Evolutionary conservation across 371 early-diverging fungal genomes (phyloP), one percentile per base, ranked within the genome.

Genomic region (Lichtheimia corymbifera): DNA sequence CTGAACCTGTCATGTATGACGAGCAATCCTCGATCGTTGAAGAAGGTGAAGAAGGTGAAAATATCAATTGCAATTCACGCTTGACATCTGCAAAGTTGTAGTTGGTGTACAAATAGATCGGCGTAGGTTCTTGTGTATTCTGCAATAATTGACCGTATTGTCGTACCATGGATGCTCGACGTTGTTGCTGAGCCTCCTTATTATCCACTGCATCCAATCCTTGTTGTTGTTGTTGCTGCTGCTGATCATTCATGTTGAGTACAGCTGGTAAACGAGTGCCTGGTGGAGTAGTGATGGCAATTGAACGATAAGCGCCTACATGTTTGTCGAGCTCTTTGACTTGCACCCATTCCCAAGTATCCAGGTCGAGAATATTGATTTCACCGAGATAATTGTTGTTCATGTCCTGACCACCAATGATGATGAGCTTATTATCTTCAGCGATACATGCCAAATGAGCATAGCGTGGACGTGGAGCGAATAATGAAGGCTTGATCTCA

Each of bases 351-450:
- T 79, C 82, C 56, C 73, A 79, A 4, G 80, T 59, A 22, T 79
- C 79, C 42, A 92, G 69, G 63, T 92, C 88, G 53, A 90, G 84
- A 0, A 91, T 83, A 58, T 91, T 90, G 58, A 89, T 81, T 67
- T 92, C 91, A 52, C 86, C 83, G 12, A 91, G 83, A 67, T 92
- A 90, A 53, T 82, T 82, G 69, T 91, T 91, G 53, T 76, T 74
- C 58, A 88, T 76, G 60, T 92, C 91, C 67, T 93, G 93, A 12
- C 93, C 93, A 50, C 93, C 93, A 52, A 92, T 80, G 5, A 92
- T 71, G 4, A 91, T 76, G 22, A 93, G 70, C 51, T 83, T 79
- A 58, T 76, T 74, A 52, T 81, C 71, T 18, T 77, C 73, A 65
- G 83, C 67, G 53, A 82, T 73, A 62, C 78, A 70, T 47, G 90